Conservation (phyloP, 441 rosid species). For the Bocquillonia castaneifolia region DNA sequence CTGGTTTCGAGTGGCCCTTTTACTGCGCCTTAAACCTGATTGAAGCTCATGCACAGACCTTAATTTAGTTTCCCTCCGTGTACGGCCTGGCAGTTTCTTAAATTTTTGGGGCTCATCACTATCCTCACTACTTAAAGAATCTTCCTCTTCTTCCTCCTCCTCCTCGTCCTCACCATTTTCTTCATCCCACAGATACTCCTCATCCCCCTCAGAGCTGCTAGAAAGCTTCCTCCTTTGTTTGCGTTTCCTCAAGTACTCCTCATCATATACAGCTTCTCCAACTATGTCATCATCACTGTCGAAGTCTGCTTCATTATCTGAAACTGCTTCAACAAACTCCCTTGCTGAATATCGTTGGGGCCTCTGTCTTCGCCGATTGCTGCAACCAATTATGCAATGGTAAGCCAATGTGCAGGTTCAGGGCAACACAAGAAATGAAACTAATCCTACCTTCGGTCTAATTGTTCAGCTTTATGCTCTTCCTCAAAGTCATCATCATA, state of each 20-base stretch:
- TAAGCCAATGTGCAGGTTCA: slow-evolving; percentile 19
- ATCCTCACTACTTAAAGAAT: slow-evolving; percentile 74
- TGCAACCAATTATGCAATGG: slow-evolving; percentile 25
- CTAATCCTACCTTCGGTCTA: slow-evolving; percentile 66
- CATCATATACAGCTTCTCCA: slow-evolving; percentile 97
- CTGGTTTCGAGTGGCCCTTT: slow-evolving; percentile 69
- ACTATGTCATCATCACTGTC: slow-evolving; percentile 96
- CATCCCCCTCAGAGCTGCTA: slow-evolving; percentile 97
- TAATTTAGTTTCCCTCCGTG: slow-evolving; percentile 67
- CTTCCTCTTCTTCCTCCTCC: slow-evolving; percentile 84
- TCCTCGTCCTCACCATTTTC: slow-evolving; percentile 90
- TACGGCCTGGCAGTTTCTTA: slow-evolving; percentile 65
- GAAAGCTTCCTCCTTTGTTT: slow-evolving; percentile 65
- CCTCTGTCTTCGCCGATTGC: slow-evolving; percentile 78
- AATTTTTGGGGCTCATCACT: slow-evolving; percentile 67
- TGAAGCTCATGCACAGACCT: slow-evolving; percentile 68
- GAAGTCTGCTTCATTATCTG: slow-evolving; percentile 78
- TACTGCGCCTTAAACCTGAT: slow-evolving; percentile 93
- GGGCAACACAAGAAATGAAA: slow-evolving; percentile 7
- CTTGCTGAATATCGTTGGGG: slow-evolving; percentile 79
- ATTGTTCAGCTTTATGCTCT: slow-evolving; percentile 45
- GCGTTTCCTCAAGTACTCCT: slow-evolving; percentile 82
- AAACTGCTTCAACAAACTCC: slow-evolving; percentile 81
- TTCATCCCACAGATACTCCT: slow-evolving; percentile 85
- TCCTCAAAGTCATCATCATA: slow-evolving; percentile 60